Conservation (phyloP, 1,284 basidiomycete species). For the Ganoderma lingzhi region DNA sequence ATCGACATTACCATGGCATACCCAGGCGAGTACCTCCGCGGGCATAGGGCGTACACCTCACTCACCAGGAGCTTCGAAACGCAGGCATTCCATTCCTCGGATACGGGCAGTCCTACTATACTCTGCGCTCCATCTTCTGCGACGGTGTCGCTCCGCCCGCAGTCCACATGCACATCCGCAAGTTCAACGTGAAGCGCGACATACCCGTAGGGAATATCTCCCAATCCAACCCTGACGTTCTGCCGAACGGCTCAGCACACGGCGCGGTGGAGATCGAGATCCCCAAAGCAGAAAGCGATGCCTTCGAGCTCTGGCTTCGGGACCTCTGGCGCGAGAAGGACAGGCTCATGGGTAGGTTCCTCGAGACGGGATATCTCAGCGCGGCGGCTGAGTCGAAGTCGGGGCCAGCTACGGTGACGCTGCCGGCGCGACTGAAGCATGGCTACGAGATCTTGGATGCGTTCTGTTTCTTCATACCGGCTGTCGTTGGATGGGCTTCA, state of each 20-base stretch:
- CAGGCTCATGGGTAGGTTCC: constrained; percentile 70
- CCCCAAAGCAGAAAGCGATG: constrained; percentile 69
- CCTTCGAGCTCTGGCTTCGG: constrained; percentile 88
- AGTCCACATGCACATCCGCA: constrained; percentile 87
- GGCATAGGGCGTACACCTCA: background rate
- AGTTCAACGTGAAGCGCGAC: constrained; percentile 71
- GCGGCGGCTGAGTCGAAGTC: constrained; percentile 22
- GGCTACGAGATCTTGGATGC: constrained; percentile 66
- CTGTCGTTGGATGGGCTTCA: constrained; percentile 61
- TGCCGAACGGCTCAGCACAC: constrained; percentile 42
- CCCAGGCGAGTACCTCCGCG: constrained; percentile 64
- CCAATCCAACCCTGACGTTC: constrained; percentile 43
- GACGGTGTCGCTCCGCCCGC: constrained; percentile 84
- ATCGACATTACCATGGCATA: constrained; percentile 93
- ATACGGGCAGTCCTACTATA: constrained; percentile 89
- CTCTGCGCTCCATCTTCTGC: constrained; percentile 89
- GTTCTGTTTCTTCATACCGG: constrained; percentile 76
- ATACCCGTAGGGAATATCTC: constrained; percentile 73
- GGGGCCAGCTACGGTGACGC: constrained; percentile 48
- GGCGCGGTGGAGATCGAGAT: constrained; percentile 64
- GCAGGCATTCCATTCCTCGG: constrained; percentile 68
- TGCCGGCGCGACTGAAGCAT: constrained; percentile 66
- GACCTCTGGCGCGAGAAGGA: constrained; percentile 90
- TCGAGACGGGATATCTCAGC: constrained; percentile 54
- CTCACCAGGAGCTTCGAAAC: background rate